Conservation (phyloP, 1,139 yeast genomes). For the Suhomyces coccinellae region DNA sequence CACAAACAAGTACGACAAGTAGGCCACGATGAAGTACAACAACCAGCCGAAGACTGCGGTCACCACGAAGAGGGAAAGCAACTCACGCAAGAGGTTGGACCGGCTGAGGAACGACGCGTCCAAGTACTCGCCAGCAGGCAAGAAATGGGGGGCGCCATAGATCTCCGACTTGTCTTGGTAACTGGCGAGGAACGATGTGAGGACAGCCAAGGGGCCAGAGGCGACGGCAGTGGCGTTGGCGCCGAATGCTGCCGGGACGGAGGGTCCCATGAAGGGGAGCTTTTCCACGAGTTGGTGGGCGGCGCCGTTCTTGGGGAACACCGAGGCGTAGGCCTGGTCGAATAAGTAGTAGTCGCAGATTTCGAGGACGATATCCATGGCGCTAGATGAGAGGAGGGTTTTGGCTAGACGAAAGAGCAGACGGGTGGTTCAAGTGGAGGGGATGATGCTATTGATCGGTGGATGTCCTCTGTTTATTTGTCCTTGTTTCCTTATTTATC, state of each 20-base stretch:
- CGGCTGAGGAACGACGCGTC: conserved; percentile 67
- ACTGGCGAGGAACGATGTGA: conserved; percentile 22
- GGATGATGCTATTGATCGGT: too few relatives aligned
- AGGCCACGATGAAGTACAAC: conserved; percentile 74
- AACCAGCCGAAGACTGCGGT: conserved; percentile 84
- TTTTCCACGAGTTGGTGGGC: conserved; percentile 19
- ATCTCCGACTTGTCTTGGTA: conserved; percentile 38
- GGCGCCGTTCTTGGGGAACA: conserved; percentile 37
- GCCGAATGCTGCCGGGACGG: conserved; percentile 1
- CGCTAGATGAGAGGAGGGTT: neutral
- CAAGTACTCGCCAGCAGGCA: conserved; percentile 53
- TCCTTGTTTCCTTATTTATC: too few relatives aligned
- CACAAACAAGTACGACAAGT: conserved; percentile 68
- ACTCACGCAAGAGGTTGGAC: conserved; percentile 70
- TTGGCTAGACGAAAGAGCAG: neutral
- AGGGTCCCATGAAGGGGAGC: conserved; percentile 1
- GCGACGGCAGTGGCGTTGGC: conserved; percentile 13
- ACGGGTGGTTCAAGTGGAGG: too few relatives aligned
- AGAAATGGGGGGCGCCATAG: conserved; percentile 40
- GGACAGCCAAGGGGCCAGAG: conserved; percentile 21
- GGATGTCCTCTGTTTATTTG: too few relatives aligned
- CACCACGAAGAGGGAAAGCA: conserved; percentile 63
- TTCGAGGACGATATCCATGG: conserved; percentile 90
- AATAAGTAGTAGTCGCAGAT: conserved; percentile 66
- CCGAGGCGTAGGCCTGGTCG: conserved; percentile 67